These are phyloP conservation scores for Rosa chinensis DNA, from an alignment of 306 rosid species.

Conservation along the genomic window DNA sequence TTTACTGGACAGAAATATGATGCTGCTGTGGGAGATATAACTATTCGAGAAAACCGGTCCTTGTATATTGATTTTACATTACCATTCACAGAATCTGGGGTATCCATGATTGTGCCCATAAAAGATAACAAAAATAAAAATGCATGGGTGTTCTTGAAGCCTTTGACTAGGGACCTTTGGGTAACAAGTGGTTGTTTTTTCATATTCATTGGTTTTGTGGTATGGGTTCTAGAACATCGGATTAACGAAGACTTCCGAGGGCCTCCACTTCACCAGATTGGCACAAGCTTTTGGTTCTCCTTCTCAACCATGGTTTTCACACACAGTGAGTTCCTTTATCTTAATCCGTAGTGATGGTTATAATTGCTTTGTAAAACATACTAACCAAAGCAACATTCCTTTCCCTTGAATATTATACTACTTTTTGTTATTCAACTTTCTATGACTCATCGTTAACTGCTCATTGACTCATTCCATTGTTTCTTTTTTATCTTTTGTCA, in stretches of 20 bases:
- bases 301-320: conserved; percentile 18
- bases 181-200: conserved; percentile 22
- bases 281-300: conserved; percentile 22
- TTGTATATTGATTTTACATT: conserved; percentile 31
- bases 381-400: too few relatives aligned
- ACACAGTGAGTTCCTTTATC: conserved; percentile 5
- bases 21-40: conserved; percentile 35
- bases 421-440: too few relatives aligned
- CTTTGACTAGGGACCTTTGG: conserved; percentile 38
- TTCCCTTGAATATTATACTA: too few relatives aligned
- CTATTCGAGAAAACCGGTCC: conserved; percentile 27
- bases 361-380: not conserved
- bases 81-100: conserved; percentile 35
- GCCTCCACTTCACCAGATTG: conserved; percentile 19
- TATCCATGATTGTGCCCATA: conserved; percentile 25
- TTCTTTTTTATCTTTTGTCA: not conserved
- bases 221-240: conserved; percentile 40
- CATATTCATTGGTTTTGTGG: conserved; percentile 31
- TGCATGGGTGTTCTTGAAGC: conserved; percentile 44
- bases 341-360: not conserved
- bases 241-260: conserved; percentile 33
- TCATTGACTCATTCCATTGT: not conserved
- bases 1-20: conserved; percentile 21
- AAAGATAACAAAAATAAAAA: conserved; percentile 2
- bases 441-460: not conserved